These are phyloP conservation scores for Pleurotus pulmonarius DNA, from an alignment of 768 basidiomycete species.

Conservation along the genomic window DNA sequence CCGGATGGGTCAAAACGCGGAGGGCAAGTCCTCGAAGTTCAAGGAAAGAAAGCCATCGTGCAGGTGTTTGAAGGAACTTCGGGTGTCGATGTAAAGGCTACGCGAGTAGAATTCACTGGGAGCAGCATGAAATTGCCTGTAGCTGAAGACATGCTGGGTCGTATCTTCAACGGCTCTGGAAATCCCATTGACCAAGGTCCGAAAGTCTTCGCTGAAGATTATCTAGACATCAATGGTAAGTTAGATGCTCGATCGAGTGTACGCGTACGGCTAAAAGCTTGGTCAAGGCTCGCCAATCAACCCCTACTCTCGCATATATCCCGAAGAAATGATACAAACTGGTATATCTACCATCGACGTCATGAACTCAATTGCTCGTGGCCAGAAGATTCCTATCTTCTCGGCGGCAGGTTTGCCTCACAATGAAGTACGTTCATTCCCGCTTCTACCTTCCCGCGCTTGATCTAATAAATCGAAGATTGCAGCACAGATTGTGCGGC, in stretches of 20 bases:
- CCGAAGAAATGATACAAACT: conserved; percentile 99
- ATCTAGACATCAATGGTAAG: conserved; percentile 97
- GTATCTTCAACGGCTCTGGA: conserved; percentile 98
- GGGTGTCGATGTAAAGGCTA: conserved; percentile 95
- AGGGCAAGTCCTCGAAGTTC: conserved; percentile 96
- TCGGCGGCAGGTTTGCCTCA: conserved; percentile 98
- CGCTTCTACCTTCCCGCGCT: neutral
- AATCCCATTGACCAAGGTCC: conserved; percentile 98
- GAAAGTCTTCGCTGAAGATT: conserved; percentile 99
- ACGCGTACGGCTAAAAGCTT: neutral
- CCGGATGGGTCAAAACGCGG: conserved; percentile 95
- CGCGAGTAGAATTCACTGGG: conserved; percentile 97
- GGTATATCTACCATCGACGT: conserved; percentile 98
- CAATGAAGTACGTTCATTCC: conserved; percentile 68
- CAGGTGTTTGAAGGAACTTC: conserved; percentile 99
- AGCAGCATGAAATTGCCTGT: conserved; percentile 99
- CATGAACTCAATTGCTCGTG: conserved; percentile 99
- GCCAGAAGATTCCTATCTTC: conserved; percentile 99
- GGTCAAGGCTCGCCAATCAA: conserved; percentile 91
- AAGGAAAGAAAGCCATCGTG: conserved; percentile 98
- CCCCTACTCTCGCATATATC: conserved; percentile 97
- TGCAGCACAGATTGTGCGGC: conserved; percentile 99
- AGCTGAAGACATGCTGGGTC: conserved; percentile 97
- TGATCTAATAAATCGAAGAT: conserved; percentile 51
- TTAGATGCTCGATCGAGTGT: conserved; percentile 10